Percentiles rank a stretch among this genome's conserved stretches.
Evolutionary conservation across 164 flowering plant species (phyloP).

Genomic region (Macadamia tetraphylla): DNA sequence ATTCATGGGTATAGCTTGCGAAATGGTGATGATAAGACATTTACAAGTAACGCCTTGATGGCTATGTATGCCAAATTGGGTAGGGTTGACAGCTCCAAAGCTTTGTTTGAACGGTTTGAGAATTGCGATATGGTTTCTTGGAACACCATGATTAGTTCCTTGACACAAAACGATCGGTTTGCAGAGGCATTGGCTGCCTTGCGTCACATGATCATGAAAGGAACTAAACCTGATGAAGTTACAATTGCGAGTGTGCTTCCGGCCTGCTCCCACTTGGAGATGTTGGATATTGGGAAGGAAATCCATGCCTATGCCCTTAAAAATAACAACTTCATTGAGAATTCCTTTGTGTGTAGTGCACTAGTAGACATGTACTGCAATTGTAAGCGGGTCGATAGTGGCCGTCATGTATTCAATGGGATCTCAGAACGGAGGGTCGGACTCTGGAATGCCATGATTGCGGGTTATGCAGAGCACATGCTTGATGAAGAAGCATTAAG

Average conservation of each 20-base stretch:
- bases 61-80: slow-evolving; percentile 73
- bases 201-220: slow-evolving; percentile 39
- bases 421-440: slow-evolving; percentile 33
- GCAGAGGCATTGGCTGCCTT: slow-evolving; percentile 50
- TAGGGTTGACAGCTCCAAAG: slow-evolving; percentile 35
- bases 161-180: slow-evolving; percentile 49
- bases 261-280: slow-evolving; percentile 64
- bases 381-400: slow-evolving; percentile 45
- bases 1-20: slow-evolving; percentile 58
- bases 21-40: slow-evolving; percentile 34
- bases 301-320: slow-evolving; percentile 66
- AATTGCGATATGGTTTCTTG: slow-evolving; percentile 64
- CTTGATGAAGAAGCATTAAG: slow-evolving; percentile 46
- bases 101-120: slow-evolving; percentile 40
- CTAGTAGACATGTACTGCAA: slow-evolving; percentile 87
- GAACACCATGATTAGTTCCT: slow-evolving; percentile 67
- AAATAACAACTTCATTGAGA: slow-evolving; percentile 32
- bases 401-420: slow-evolving; percentile 48
- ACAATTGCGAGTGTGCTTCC: slow-evolving; percentile 73
- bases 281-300: slow-evolving; percentile 51
- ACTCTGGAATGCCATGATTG: slow-evolving; percentile 80
- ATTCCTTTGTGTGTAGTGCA: slow-evolving; percentile 66
- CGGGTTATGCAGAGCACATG: slow-evolving; percentile 64
- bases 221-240: slow-evolving; percentile 58
- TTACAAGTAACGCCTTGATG: slow-evolving; percentile 61